A percentile compares a stretch with the other conserved stretches of the same genome.
Evolutionary conservation across 148 eudicot genomes (phyloP).

Genomic region (Amaranthus cruentus): DNA sequence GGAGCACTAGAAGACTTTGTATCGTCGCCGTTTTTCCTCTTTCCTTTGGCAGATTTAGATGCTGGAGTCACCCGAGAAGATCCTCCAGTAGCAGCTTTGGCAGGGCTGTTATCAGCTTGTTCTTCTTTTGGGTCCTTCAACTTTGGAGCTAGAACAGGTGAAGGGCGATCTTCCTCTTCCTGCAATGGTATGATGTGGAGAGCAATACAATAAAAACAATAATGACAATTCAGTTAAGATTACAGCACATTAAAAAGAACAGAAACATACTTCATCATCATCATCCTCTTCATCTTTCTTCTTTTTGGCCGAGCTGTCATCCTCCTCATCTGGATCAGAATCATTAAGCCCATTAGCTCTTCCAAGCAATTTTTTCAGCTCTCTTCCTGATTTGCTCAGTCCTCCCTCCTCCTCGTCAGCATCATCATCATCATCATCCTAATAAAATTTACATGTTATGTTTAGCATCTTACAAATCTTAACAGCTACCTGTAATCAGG

Average conservation of each 20-base stretch:
- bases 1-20: constrained; percentile 51
- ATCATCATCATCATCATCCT: constrained; percentile 86
- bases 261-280: constrained; percentile 68
- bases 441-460: background rate
- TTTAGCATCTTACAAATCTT: background rate
- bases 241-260: background rate
- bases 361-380: constrained; percentile 91
- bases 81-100: constrained; percentile 47
- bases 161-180: constrained; percentile 74
- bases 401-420: constrained; percentile 77
- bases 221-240: background rate
- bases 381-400: constrained; percentile 93
- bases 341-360: constrained; percentile 68
- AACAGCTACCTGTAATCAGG: background rate
- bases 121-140: constrained; percentile 79
- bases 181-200: constrained; percentile 6
- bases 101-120: constrained; percentile 67
- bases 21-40: constrained; percentile 80
- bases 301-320: constrained; percentile 19
- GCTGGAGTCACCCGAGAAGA: constrained; percentile 68
- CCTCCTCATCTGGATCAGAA: constrained; percentile 51
- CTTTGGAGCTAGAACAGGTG: constrained; percentile 82
- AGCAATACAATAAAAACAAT: background rate
- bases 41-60: constrained; percentile 81
- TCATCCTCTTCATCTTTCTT: constrained; percentile 73